Percentiles rank a stretch among this genome's conserved stretches.
These are phyloP conservation scores for Phytophthora ohioensis DNA, from an alignment of 352 stramenopile genomes.

Conservation along the genomic window DNA sequence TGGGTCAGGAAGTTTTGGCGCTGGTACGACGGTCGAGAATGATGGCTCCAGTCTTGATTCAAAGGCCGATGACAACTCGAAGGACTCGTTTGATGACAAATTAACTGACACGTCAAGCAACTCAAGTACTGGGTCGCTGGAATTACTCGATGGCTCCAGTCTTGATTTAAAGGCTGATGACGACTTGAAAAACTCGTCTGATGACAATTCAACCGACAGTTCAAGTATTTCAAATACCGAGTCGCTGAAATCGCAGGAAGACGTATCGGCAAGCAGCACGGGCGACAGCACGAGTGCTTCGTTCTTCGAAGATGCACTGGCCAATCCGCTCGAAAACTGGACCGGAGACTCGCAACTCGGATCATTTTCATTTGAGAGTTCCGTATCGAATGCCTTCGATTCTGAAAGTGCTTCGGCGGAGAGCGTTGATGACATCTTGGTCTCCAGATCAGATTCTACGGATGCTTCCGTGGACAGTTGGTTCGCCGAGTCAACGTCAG, in stretches of 20 bases:
- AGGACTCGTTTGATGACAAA: background rate
- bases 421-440: background rate
- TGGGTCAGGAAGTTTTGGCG: conserved; percentile 20
- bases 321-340: conserved; percentile 11
- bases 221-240: background rate
- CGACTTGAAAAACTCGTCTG: background rate
- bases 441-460: conserved; percentile 5
- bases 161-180: background rate
- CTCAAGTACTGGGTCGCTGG: background rate
- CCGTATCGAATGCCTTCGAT: conserved; percentile 1
- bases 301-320: conserved; percentile 7
- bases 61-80: background rate
- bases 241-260: background rate
- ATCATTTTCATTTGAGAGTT: conserved; percentile 4
- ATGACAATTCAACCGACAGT: background rate
- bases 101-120: background rate
- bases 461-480: conserved; percentile 13
- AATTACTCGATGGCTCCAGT: background rate
- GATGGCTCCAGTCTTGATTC: background rate
- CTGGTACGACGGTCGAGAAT: conserved; percentile 10
- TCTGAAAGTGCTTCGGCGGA: conserved; percentile 6
- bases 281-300: conserved; percentile 2
- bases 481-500: conserved; percentile 10
- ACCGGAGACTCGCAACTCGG: conserved; percentile 3
- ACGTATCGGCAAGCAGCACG: background rate